Percentiles rank a stretch among this genome's conserved stretches.
Evolutionary conservation across 345 rosid species (phyloP).

Genomic region (Eucalyptus pumila): DNA sequence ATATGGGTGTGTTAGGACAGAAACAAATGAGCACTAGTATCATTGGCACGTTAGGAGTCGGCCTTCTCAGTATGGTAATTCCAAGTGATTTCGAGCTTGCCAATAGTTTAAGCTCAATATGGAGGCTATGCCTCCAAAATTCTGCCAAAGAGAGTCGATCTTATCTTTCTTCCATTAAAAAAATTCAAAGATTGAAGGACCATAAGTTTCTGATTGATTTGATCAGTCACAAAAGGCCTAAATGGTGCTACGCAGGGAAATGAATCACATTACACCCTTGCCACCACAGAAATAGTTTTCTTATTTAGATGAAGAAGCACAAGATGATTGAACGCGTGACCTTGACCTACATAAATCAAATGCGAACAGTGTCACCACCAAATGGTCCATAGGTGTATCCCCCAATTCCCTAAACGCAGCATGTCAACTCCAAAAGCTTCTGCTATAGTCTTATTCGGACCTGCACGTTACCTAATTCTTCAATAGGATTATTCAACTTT

Average conservation of each 20-base stretch:
- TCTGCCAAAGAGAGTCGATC: background rate
- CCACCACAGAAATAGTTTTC: accelerated
- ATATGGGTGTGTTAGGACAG: background rate
- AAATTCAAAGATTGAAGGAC: background rate
- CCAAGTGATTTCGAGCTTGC: background rate
- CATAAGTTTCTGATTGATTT: background rate
- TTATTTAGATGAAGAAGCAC: background rate
- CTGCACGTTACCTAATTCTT: accelerated
- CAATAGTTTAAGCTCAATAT: background rate
- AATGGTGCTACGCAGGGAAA: background rate
- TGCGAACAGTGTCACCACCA: background rate
- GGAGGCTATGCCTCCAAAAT: background rate
- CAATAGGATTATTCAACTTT: background rate
- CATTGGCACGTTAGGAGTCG: accelerated
- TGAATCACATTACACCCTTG: accelerated
- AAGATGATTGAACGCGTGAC: background rate
- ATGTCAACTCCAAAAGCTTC: background rate
- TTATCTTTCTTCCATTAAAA: background rate
- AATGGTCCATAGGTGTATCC: background rate
- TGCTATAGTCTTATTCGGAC: background rate
- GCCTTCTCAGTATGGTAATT: accelerated
- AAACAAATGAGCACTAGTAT: background rate
- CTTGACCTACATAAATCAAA: background rate
- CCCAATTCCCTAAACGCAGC: background rate
- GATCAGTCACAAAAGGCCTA: background rate